These are phyloP conservation scores for Borovskyia barvae DNA, from an alignment of 208 protist genomes.

Conservation along the genomic window DNA sequence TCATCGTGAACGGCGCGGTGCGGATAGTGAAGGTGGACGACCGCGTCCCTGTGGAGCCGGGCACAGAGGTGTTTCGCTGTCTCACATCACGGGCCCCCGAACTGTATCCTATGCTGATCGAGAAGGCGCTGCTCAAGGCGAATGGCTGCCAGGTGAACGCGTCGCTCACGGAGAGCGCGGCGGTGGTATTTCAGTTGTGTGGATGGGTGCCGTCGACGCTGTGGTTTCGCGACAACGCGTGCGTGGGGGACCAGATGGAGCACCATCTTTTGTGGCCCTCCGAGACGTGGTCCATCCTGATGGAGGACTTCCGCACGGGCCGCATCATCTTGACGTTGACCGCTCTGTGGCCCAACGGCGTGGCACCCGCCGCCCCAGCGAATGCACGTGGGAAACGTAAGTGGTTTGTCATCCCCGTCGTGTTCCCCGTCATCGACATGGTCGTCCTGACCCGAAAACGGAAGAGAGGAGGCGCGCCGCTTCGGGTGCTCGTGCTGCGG, in stretches of 20 bases:
- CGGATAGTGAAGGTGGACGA: conserved; percentile 80
- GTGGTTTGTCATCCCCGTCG: neutral
- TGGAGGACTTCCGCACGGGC: conserved; percentile 12
- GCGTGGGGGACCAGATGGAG: neutral
- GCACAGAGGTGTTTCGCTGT: conserved; percentile 37
- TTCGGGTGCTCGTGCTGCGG: conserved; percentile 21
- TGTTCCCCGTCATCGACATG: conserved; percentile 20
- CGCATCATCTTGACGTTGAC: conserved; percentile 22
- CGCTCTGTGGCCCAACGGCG: neutral
- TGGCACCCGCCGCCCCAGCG: neutral
- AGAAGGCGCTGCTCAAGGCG: conserved; percentile 66
- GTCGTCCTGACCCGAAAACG: conserved; percentile 11
- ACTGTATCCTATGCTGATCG: conserved; percentile 71
- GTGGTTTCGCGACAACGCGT: neutral
- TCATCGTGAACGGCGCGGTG: conserved; percentile 78
- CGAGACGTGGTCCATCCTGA: conserved; percentile 21
- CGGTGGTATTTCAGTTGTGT: conserved; percentile 71
- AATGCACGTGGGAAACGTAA: neutral
- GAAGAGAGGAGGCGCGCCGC: neutral
- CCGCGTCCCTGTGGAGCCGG: conserved; percentile 48
- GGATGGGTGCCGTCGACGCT: conserved; percentile 68
- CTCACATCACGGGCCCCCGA: conserved; percentile 14
- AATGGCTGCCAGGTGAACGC: conserved; percentile 76
- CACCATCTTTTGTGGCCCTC: conserved; percentile 10
- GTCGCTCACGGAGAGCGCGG: conserved; percentile 61